Percentiles rank a stretch among this genome's conserved stretches.
phyloP scores from a whole-genome alignment of 2,329 filamentous ascomycete genomes.

The Talaromyces atroroseus region DNA sequence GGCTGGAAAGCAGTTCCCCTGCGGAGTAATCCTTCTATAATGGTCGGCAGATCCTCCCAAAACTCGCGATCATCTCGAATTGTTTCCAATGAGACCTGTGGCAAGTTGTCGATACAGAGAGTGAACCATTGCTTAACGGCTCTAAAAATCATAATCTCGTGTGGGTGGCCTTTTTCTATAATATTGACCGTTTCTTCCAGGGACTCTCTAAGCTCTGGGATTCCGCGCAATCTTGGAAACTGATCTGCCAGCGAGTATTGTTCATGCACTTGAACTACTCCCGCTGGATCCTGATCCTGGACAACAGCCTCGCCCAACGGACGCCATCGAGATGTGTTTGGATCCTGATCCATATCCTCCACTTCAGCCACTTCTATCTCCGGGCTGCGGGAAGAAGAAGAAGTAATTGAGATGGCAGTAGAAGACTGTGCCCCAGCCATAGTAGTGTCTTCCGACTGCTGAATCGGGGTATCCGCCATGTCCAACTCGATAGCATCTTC shows the following conservation, averaged over 20 bases:
- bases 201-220: constrained; percentile 27
- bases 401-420: constrained; percentile 36
- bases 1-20: constrained; percentile 31
- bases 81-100: constrained; percentile 30
- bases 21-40: constrained; percentile 37
- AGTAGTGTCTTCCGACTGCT: constrained; percentile 13
- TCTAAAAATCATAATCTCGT: constrained; percentile 27
- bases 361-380: constrained; percentile 47
- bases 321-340: constrained; percentile 41
- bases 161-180: constrained; percentile 34
- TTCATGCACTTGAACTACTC: constrained; percentile 33
- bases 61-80: constrained; percentile 39
- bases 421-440: constrained; percentile 20
- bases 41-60: constrained; percentile 39
- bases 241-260: constrained; percentile 27
- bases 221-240: constrained; percentile 32
- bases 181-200: constrained; percentile 27
- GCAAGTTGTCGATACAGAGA: constrained; percentile 29
- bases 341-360: constrained; percentile 46
- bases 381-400: constrained; percentile 41
- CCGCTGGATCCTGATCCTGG: constrained; percentile 23
- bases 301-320: constrained; percentile 31
- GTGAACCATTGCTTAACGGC: constrained; percentile 41
- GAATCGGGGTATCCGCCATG: constrained; percentile 12
- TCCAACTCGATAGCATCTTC: constrained; percentile 12